Base-by-base conservation (phyloP, 169 alveolate species). In the Cryptosporidium andersoni region DNA sequence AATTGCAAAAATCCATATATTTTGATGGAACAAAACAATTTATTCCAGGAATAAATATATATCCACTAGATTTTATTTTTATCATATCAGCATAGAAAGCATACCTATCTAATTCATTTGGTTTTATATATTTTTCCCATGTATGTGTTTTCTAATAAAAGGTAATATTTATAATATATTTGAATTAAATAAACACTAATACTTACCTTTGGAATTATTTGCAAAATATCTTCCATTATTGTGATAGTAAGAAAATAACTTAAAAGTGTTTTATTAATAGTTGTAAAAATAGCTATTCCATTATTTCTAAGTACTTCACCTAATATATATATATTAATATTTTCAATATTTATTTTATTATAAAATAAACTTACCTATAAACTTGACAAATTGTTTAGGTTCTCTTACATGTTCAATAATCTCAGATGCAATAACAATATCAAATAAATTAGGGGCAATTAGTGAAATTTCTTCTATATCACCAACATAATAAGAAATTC, bases 61-160 rank as follows among this genome's bases (percentile, higher is more conserved):
- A 14, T 64, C 60, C 80, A 16, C 51, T 42, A 11, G n/a, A 34
- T 2, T 40, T 60, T 64, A 64, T 1, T 47, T 45, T 64, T 12
- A 12, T 16, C 25, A 43, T 14, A 56, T 12, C n/a, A 47, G 16
- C 48, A 47, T 64, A 47, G 16, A 1, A 11, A 14, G 66, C 66
- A 39, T 34, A 45, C 1, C 7, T 45, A 1, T 64, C 80, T 25
- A 47, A 12, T 34, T 64, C 40, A 16, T n/a, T 42, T 14, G 62
- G 62, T 64, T 64, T 47, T 12, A 62, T 62, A 64, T 47, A 64
- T 43, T 64, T 64, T 64, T n/a, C 25, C 80, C 80, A 42, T 14
- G n/a, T 47, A 12, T 45, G 80, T 2, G 58, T 64, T 4, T 25
- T 42, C 62, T 64, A n/a, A 2, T 14, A 25, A 16, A 25, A 25